A percentile compares a stretch with the other conserved stretches of the same genome.
These are phyloP conservation scores for Cystofilobasidium macerans DNA, from an alignment of 768 basidiomycete genomes.

Conservation along the genomic window DNA sequence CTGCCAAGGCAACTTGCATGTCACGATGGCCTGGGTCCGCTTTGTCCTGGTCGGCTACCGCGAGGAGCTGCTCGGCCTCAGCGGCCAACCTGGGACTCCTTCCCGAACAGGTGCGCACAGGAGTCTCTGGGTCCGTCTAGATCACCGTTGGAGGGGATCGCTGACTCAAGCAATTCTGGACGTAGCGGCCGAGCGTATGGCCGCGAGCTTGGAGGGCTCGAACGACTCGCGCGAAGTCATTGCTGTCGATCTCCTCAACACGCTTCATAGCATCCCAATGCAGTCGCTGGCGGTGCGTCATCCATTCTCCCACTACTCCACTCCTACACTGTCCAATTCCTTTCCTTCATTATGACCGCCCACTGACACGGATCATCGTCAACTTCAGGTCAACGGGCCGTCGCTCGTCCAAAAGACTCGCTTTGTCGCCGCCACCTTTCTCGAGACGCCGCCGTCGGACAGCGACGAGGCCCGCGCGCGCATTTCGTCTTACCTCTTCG, in stretches of 20 bases:
- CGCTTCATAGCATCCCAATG: constrained; percentile 49
- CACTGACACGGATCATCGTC: neutral
- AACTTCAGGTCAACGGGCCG: constrained; percentile 32
- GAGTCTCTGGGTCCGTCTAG: neutral
- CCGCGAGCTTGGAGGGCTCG: neutral
- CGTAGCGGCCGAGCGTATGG: neutral
- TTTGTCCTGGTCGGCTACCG: constrained; percentile 52
- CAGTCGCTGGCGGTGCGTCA: neutral
- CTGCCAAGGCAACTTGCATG: constrained; percentile 83
- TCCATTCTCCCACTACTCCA: neutral
- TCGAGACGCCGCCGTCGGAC: constrained; percentile 38
- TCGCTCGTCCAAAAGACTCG: constrained; percentile 70
- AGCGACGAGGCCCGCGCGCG: constrained; percentile 21
- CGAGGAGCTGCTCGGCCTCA: constrained; percentile 65
- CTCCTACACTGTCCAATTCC: too few species aligned
- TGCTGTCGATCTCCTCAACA: constrained; percentile 72
- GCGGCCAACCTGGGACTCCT: constrained; percentile 37
- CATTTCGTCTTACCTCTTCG: constrained; percentile 42
- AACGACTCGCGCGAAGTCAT: constrained; percentile 65
- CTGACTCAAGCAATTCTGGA: neutral
- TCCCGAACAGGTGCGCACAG: constrained; percentile 1
- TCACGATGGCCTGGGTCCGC: constrained; percentile 54
- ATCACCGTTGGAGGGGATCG: too few species aligned
- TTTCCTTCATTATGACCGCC: neutral
- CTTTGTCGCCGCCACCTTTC: constrained; percentile 85